A percentile compares a stretch with the other conserved stretches of the same genome.
phyloP scores from a whole-genome alignment of 1,284 basidiomycete species.

The Ustilago sp. region DNA sequence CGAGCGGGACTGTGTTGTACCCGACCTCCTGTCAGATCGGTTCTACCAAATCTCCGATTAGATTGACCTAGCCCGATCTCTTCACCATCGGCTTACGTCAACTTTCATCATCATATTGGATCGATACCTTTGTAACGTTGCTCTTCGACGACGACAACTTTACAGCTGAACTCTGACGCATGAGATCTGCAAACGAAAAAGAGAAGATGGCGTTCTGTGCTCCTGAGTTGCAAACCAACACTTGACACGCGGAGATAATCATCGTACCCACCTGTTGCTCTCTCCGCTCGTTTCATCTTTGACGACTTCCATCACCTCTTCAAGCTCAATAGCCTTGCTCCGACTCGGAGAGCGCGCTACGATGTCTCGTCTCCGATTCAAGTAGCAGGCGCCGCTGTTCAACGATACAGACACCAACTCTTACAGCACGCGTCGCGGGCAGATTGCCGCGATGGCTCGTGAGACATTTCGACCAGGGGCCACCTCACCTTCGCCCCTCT shows the following conservation, averaged over 20 bases:
- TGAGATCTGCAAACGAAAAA: background rate
- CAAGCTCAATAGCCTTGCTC: background rate
- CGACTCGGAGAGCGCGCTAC: background rate
- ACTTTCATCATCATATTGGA: no score
- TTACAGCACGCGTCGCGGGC: background rate
- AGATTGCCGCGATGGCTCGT: conserved; percentile 17
- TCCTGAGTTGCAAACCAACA: conserved; percentile 1
- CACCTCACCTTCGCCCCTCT: conserved; percentile 32
- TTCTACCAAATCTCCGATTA: no score
- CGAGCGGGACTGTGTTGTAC: no score
- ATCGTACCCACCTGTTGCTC: background rate
- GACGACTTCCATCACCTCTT: background rate
- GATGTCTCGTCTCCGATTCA: background rate
- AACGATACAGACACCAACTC: background rate
- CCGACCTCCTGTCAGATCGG: no score
- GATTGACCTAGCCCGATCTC: no score
- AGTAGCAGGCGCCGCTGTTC: background rate
- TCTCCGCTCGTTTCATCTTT: background rate
- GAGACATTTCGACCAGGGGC: conserved; percentile 28
- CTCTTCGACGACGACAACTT: background rate
- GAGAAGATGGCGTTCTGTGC: background rate
- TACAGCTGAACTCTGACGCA: background rate
- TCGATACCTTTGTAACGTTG: no score
- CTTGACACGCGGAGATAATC: conserved; percentile 5
- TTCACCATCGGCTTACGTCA: no score